A percentile compares a stretch with the other conserved stretches of the same genome.
phyloP scores from a whole-genome alignment of 768 basidiomycete genomes.

The Leccinum ochraceum region DNA sequence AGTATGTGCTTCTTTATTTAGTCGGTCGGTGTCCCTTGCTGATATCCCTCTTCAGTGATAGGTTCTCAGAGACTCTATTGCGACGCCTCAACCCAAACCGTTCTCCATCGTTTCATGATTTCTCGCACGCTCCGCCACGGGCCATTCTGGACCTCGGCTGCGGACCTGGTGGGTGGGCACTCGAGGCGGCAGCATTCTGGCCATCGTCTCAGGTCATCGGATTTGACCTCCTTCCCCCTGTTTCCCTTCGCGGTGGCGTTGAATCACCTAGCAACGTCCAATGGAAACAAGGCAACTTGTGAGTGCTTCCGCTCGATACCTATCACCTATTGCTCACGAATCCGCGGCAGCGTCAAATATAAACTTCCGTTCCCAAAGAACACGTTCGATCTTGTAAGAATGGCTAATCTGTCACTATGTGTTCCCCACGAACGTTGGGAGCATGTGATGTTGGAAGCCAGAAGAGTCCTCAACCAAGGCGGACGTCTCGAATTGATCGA shows the following conservation, averaged over 20 bases:
- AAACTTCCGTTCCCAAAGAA: constrained; percentile 61
- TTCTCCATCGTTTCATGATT: constrained; percentile 63
- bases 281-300: constrained; percentile 71
- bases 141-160: constrained; percentile 76
- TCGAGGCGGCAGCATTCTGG: constrained; percentile 66
- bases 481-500: constrained; percentile 77
- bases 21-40: constrained; percentile 10
- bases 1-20: constrained; percentile 40
- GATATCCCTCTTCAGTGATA: constrained; percentile 49
- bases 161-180: constrained; percentile 69
- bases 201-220: constrained; percentile 58
- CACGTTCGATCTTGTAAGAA: constrained; percentile 70
- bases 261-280: constrained; percentile 40
- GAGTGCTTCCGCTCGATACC: constrained; percentile 29
- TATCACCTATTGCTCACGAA: constrained; percentile 12
- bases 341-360: constrained; percentile 46
- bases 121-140: constrained; percentile 47
- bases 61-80: constrained; percentile 52
- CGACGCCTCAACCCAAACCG: constrained; percentile 53
- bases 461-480: constrained; percentile 58
- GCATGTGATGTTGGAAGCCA: constrained; percentile 55
- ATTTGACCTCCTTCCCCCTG: constrained; percentile 57
- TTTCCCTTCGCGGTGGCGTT: constrained; percentile 36
- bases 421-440: constrained; percentile 65
- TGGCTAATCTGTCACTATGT: constrained; percentile 65